phyloP scores from a whole-genome alignment of 2,329 filamentous ascomycete species.

The Colletotrichum tamarilloi region DNA sequence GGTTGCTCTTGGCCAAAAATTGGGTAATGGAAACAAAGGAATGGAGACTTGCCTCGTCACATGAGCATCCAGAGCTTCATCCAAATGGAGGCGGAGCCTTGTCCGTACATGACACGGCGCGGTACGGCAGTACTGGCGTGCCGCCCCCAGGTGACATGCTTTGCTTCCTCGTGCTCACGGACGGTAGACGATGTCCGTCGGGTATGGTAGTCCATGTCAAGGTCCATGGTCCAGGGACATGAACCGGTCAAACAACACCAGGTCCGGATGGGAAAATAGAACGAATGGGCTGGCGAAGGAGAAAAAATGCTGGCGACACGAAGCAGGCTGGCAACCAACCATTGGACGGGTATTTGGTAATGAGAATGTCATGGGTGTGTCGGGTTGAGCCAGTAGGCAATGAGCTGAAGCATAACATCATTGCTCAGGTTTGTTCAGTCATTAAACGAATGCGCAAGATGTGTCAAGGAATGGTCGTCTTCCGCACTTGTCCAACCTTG shows the following conservation, averaged over 20 bases:
- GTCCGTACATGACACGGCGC: constrained; percentile 27
- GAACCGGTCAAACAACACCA: background rate
- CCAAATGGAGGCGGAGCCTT: constrained; percentile 34
- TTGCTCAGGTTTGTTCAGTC: constrained; percentile 16
- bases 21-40: constrained; percentile 62
- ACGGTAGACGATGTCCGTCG: constrained; percentile 11
- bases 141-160: constrained; percentile 28
- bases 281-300: background rate
- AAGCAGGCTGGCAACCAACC: constrained; percentile 28
- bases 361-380: constrained; percentile 46
- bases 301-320: constrained; percentile 30
- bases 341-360: constrained; percentile 52
- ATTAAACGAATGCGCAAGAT: constrained; percentile 18
- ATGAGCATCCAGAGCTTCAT: constrained; percentile 43
- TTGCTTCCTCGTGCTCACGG: constrained; percentile 16
- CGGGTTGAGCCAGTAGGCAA: constrained; percentile 15
- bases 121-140: constrained; percentile 3
- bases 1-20: constrained; percentile 45
- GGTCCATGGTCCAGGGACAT: constrained; percentile 14
- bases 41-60: constrained; percentile 51
- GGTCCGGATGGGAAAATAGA: background rate
- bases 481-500: constrained; percentile 2
- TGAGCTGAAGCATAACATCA: constrained; percentile 25
- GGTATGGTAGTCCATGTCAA: background rate
- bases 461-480: constrained; percentile 30